A percentile compares a stretch with the other conserved stretches of the same genome.
Conservation (phyloP, 352 stramenopile species). For the Pythium myriotylum region DNA sequence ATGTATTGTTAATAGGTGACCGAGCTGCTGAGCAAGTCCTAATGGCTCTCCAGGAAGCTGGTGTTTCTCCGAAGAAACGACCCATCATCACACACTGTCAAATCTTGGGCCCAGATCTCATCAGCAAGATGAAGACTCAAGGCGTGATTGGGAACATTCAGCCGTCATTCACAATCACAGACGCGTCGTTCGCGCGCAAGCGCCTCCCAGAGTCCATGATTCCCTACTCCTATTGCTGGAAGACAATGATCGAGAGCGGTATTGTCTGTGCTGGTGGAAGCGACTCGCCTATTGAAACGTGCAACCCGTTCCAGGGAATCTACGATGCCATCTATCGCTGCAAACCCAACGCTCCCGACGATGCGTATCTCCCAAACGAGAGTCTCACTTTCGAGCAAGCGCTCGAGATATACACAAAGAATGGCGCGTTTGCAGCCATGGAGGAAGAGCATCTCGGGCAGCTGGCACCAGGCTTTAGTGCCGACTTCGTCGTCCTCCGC, state of each 20-base stretch:
- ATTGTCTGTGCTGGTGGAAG: constrained; percentile 82
- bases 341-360: constrained; percentile 46
- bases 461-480: constrained; percentile 49
- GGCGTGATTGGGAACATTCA: constrained; percentile 89
- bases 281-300: constrained; percentile 87
- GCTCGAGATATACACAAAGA: constrained; percentile 81
- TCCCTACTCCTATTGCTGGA: constrained; percentile 83
- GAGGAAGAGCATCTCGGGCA: constrained; percentile 57
- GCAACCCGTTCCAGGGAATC: constrained; percentile 87
- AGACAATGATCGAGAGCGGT: constrained; percentile 72
- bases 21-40: constrained; percentile 78
- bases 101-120: constrained; percentile 75
- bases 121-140: constrained; percentile 67
- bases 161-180: constrained; percentile 87
- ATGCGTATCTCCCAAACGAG: constrained; percentile 68
- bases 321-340: constrained; percentile 86
- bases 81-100: constrained; percentile 91
- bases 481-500: constrained; percentile 78
- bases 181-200: constrained; percentile 80
- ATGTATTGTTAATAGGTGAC: constrained; percentile 40
- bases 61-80: constrained; percentile 50
- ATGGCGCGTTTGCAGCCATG: constrained; percentile 67
- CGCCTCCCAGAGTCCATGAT: constrained; percentile 62
- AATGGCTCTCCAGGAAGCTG: constrained; percentile 54
- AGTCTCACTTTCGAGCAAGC: constrained; percentile 74